These are phyloP conservation scores for Postia placenta DNA, from an alignment of 768 basidiomycete species.

Conservation along the genomic window DNA sequence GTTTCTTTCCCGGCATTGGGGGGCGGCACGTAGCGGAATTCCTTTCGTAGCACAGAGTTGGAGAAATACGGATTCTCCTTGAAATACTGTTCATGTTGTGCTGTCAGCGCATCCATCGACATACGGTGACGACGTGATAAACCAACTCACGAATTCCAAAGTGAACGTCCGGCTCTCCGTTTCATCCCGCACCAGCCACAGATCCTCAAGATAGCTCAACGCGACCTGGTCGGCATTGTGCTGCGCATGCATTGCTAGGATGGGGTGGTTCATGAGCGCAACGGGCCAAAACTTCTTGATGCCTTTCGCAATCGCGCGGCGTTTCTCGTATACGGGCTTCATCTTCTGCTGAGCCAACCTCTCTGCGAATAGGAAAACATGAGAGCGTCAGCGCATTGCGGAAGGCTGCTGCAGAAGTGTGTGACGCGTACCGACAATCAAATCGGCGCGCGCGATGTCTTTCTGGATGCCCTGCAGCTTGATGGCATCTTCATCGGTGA, in stretches of 20 bases:
- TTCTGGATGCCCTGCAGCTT: conserved; percentile 62
- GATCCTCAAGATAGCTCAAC: conserved; percentile 75
- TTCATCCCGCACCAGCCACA: conserved; percentile 75
- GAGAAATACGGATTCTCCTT: conserved; percentile 83
- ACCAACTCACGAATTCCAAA: conserved; percentile 75
- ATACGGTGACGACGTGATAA: neutral
- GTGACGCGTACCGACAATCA: conserved; percentile 57
- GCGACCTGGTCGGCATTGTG: conserved; percentile 77
- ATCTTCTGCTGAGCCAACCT: conserved; percentile 54
- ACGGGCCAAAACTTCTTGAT: conserved; percentile 85
- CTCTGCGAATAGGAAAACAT: conserved; percentile 52
- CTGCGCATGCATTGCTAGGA: conserved; percentile 60
- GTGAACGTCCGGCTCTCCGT: conserved; percentile 77
- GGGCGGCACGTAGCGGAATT: conserved; percentile 64
- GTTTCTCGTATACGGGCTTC: conserved; percentile 59
- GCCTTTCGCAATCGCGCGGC: conserved; percentile 56
- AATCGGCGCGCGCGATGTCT: conserved; percentile 64
- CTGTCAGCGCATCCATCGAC: no score
- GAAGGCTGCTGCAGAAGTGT: neutral
- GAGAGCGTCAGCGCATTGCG: neutral
- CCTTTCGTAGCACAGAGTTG: conserved; percentile 73
- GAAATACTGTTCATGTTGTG: conserved; percentile 80
- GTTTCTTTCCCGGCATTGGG: conserved; percentile 46
- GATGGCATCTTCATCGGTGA: conserved; percentile 66
- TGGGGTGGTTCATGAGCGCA: conserved; percentile 67